A percentile compares a stretch with the other conserved stretches of the same genome.
Evolutionary conservation across 805 yeast species (phyloP).

Genomic region (Limtongia smithiae): DNA sequence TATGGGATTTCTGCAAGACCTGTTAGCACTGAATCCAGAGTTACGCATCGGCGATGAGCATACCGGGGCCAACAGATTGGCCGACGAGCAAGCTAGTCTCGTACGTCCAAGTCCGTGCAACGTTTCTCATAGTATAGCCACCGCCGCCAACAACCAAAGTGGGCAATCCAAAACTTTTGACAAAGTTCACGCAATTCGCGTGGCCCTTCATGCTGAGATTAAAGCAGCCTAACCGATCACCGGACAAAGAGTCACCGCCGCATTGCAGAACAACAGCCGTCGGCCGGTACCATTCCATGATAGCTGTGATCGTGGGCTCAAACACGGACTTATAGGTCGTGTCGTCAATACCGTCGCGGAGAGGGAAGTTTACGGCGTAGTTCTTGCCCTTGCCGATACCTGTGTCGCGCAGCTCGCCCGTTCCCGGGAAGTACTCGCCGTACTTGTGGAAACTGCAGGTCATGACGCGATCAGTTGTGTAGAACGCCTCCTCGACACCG

Average conservation of each 20-base stretch:
- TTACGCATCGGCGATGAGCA: neutral
- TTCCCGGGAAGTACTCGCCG: constrained; percentile 96
- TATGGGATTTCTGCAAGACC: constrained; percentile 87
- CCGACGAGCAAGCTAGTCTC: constrained; percentile 82
- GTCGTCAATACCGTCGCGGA: constrained; percentile 94
- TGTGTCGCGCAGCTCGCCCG: constrained; percentile 84
- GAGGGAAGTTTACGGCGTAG: constrained; percentile 85
- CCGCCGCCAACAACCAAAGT: constrained; percentile 95
- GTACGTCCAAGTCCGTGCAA: constrained; percentile 90
- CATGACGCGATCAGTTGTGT: constrained; percentile 93
- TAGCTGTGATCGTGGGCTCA: constrained; percentile 65
- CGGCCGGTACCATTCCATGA: constrained; percentile 87
- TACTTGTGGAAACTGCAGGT: constrained; percentile 93
- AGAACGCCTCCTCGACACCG: constrained; percentile 96
- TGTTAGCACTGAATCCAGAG: too few relatives aligned
- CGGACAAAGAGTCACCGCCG: constrained; percentile 94
- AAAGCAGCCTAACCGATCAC: constrained; percentile 91
- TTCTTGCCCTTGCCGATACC: constrained; percentile 89
- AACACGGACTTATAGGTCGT: constrained; percentile 79
- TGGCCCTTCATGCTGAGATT: constrained; percentile 88
- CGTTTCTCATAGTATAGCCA: constrained; percentile 95
- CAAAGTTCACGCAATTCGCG: constrained; percentile 89
- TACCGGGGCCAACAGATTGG: constrained; percentile 40
- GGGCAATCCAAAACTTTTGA: constrained; percentile 86
- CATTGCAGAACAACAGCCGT: constrained; percentile 93